Conservation (phyloP, 2,329 filamentous ascomycete genomes). For the Rhynchosporium graminicola region DNA sequence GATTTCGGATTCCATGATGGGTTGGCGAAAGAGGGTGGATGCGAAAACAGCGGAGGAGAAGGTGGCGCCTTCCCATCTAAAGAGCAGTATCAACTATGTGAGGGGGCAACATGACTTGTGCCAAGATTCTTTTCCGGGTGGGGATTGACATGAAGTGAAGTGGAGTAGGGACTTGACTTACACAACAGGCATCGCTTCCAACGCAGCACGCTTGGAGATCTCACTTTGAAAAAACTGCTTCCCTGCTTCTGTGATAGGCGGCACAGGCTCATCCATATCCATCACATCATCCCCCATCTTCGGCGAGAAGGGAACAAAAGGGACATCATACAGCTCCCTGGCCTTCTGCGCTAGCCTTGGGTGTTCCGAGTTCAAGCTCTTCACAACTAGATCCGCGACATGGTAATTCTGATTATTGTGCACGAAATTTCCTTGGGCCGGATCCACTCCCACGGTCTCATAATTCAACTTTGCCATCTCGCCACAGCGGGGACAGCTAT, state of each 20-base stretch:
- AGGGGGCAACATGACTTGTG: too few relatives aligned
- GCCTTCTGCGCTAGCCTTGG: not conserved
- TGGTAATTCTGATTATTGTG: slow-evolving; percentile 12
- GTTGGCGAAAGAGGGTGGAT: not conserved
- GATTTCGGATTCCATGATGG: not conserved
- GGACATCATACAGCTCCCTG: slow-evolving; percentile 5
- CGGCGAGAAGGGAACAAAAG: not conserved
- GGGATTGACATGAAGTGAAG: too few relatives aligned
- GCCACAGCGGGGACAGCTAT: slow-evolving; percentile 22
- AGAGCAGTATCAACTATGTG: too few relatives aligned
- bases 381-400: not conserved
- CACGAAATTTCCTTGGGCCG: not conserved
- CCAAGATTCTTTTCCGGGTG: too few relatives aligned
- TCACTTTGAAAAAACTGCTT: not conserved
- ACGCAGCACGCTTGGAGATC: not conserved
- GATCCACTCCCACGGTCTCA: slow-evolving; percentile 18
- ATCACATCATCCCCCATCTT: not conserved
- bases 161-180: not conserved
- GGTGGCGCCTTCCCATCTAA: too few relatives aligned
- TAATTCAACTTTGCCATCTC: slow-evolving; percentile 19
- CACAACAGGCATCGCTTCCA: not conserved
- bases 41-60: too few relatives aligned
- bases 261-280: not conserved
- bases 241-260: not conserved
- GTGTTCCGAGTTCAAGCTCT: not conserved